Conservation (phyloP, 495 filamentous ascomycete species). For the Chaetomium fimeti region DNA sequence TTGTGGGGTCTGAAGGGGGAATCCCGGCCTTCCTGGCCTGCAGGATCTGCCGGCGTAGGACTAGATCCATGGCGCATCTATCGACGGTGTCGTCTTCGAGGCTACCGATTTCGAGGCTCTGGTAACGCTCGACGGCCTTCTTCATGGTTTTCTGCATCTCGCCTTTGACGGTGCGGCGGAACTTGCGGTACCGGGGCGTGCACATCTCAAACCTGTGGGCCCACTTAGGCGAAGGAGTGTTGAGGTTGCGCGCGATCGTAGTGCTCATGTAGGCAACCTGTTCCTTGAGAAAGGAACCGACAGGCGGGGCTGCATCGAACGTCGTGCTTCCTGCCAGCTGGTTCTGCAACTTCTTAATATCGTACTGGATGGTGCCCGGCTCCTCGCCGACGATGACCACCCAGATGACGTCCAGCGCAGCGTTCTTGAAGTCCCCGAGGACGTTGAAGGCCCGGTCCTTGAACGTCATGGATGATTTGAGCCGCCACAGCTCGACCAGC, state of each 20-base stretch:
- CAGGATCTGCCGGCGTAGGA: slow-evolving; percentile 36
- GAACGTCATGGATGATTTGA: slow-evolving; percentile 24
- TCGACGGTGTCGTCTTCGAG: slow-evolving; percentile 30
- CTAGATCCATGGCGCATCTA: slow-evolving; percentile 41
- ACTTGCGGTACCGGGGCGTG: slow-evolving; percentile 29
- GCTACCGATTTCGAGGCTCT: slow-evolving; percentile 19
- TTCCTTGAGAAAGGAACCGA: slow-evolving; percentile 21
- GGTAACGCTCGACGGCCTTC: slow-evolving; percentile 28
- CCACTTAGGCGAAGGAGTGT: slow-evolving; percentile 18
- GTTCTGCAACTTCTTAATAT: slow-evolving; percentile 27
- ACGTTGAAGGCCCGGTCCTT: slow-evolving; percentile 31
- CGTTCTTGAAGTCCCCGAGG: slow-evolving; percentile 33
- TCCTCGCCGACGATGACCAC: slow-evolving; percentile 33
- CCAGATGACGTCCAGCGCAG: slow-evolving; percentile 43
- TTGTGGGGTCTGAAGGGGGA: slow-evolving; percentile 27
- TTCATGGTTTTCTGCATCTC: slow-evolving; percentile 31
- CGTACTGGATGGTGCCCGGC: slow-evolving; percentile 22
- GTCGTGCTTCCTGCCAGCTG: slow-evolving; percentile 16
- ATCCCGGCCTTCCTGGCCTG: slow-evolving; percentile 32
- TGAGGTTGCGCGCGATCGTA: slow-evolving; percentile 20
- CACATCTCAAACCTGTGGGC: slow-evolving; percentile 23
- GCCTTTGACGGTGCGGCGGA: slow-evolving; percentile 16
- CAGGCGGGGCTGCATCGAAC: background rate
- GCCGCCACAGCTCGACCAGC: slow-evolving; percentile 39
- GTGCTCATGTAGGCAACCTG: slow-evolving; percentile 31